phyloP scores from a whole-genome alignment of 371 early-diverging fungal genomes.

The Mortierella polycephala region DNA sequence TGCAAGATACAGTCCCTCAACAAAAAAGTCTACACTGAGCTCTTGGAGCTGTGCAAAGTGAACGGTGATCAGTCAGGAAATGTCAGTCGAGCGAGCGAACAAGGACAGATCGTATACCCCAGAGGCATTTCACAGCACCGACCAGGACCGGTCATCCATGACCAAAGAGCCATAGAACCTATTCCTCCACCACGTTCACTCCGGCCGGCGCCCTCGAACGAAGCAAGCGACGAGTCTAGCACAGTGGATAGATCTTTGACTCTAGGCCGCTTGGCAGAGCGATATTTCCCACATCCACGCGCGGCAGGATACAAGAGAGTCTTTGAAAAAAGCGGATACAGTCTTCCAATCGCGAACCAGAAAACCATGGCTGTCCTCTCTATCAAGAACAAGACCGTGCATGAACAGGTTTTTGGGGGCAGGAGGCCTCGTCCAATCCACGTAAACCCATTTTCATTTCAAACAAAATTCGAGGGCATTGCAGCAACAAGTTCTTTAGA shows the following conservation, averaged over 20 bases:
- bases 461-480: slow-evolving; percentile 36
- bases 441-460: slow-evolving; percentile 33
- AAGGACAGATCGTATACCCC: neutral
- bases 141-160: neutral
- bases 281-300: slow-evolving; percentile 1
- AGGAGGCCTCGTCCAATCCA: slow-evolving; percentile 11
- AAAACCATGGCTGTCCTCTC: slow-evolving; percentile 14
- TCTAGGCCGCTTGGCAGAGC: neutral
- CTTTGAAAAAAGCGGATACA: slow-evolving; percentile 18
- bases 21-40: slow-evolving; percentile 7
- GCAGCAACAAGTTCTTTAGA: slow-evolving; percentile 16
- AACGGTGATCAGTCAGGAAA: neutral
- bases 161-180: neutral
- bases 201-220: neutral
- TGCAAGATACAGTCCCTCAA: slow-evolving; percentile 11
- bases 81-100: neutral
- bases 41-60: slow-evolving; percentile 12
- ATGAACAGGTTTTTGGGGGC: neutral
- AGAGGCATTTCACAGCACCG: neutral
- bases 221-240: neutral
- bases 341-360: slow-evolving; percentile 23
- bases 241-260: neutral
- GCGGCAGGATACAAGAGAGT: slow-evolving; percentile 25
- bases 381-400: neutral
- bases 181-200: slow-evolving; percentile 16